Evolutionary conservation across 805 yeast genomes (phyloP), one percentile per base, ranked within the genome.

Genomic region (Pichia paraexigua): DNA sequence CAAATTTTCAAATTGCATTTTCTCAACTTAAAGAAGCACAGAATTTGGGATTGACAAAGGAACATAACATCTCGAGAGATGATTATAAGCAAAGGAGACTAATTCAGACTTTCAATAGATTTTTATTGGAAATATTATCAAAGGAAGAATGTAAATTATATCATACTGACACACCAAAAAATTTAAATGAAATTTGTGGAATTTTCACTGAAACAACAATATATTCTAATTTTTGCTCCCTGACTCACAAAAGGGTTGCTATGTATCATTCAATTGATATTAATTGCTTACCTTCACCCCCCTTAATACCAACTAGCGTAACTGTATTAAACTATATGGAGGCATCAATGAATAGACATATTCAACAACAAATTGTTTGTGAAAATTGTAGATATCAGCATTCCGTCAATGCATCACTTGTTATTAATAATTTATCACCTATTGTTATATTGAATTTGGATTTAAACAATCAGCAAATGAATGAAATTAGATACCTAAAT

Each of bases 1-100:
- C 90, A 2, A 94, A 94, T 63, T 89, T 92, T 61, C 84, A 82
- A 57, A 70, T 73, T 37, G 64, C 79, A 5, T 62, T 85, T 41
- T 70, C 73, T 11, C 63, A 74, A 1, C 64, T 73, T 8, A 74
- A 75, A 1, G 79, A 78, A 32, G 87, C 87, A 0, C 62, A 68
- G 20, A 69, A 71, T 5, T 62, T 77, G 30, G 83, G 83, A 0
- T 68, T 88, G 15, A 58, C 82, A 1, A 78, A 79, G 48, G 72
- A 70, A 32, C 82, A 78, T 41, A 73, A 75, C 9, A 67, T 67
- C n/a, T 59, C 69, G 2, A 65, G 73, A 11, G 75, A 76, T 60
- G 75, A 74, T 15, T 63, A 60, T 30, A 74, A 70, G 8, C 74
- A 77, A 55, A 67, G 80, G 41, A 60, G 61, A 35, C 60, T 77